These are phyloP conservation scores for Flaveria brownii DNA, from an alignment of 129 eudicot species.

Conservation along the genomic window DNA sequence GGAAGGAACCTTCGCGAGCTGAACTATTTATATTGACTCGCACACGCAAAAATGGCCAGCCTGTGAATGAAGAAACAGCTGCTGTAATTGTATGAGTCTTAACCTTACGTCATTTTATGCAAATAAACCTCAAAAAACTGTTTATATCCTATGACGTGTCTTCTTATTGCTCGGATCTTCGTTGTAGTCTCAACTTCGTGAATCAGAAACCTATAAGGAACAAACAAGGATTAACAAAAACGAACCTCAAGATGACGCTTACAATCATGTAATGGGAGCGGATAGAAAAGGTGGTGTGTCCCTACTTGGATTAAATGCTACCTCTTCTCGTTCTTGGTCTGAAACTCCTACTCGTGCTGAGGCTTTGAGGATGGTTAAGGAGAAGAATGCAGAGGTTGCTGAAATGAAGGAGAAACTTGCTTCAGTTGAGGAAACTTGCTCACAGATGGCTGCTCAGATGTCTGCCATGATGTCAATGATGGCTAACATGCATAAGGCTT, in stretches of 20 bases:
- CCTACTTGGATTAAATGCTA: slow-evolving; percentile 27
- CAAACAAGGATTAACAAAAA: slow-evolving; percentile 22
- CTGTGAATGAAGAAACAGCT: slow-evolving; percentile 56
- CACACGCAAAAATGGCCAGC: slow-evolving; percentile 57
- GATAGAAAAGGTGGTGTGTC: slow-evolving; percentile 34
- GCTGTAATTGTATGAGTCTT: slow-evolving; percentile 48
- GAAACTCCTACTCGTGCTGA: slow-evolving; percentile 40
- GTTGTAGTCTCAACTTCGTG: slow-evolving; percentile 51
- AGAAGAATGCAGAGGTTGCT: slow-evolving; percentile 47
- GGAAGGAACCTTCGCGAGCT: slow-evolving; percentile 53
- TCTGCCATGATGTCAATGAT: slow-evolving; percentile 57
- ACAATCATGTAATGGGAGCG: slow-evolving; percentile 37
- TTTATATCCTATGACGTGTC: not conserved
- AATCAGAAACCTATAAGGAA: slow-evolving; percentile 30
- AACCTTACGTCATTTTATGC: slow-evolving; percentile 6
- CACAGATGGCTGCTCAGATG: slow-evolving; percentile 63
- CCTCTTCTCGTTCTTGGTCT: slow-evolving; percentile 27
- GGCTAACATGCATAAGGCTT: slow-evolving; percentile 38
- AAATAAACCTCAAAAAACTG: not conserved
- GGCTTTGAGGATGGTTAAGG: slow-evolving; percentile 47
- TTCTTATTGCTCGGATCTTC: slow-evolving; percentile 12
- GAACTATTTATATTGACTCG: slow-evolving; percentile 59
- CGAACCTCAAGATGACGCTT: slow-evolving; percentile 36
- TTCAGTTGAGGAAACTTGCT: slow-evolving; percentile 53
- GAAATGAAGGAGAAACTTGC: slow-evolving; percentile 56